Conservation (phyloP, 1,284 basidiomycete species). For the Ceratobasidium sp. region DNA sequence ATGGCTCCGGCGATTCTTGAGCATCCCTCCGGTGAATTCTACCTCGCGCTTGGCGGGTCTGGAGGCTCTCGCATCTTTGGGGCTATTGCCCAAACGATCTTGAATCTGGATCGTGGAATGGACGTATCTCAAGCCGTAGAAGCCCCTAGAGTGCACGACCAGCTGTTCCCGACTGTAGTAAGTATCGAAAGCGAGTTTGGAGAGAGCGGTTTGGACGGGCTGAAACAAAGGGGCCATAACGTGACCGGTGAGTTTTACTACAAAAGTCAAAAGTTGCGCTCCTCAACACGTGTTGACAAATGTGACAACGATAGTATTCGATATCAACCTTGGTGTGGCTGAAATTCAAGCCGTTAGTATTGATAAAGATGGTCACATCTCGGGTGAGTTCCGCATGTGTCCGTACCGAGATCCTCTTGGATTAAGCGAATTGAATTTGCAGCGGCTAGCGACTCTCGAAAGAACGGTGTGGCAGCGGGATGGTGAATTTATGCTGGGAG, state of each 20-base stretch:
- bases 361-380: slow-evolving; percentile 67
- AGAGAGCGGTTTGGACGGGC: slow-evolving; percentile 66
- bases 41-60: slow-evolving; percentile 83
- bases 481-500: slow-evolving; percentile 66
- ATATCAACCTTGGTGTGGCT: slow-evolving; percentile 73
- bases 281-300: slow-evolving; percentile 24
- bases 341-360: slow-evolving; percentile 80
- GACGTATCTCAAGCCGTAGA: slow-evolving; percentile 88
- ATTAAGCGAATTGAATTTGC: slow-evolving; percentile 29
- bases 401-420: no score
- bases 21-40: slow-evolving; percentile 76
- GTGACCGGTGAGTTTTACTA: slow-evolving; percentile 67
- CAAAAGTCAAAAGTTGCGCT: slow-evolving; percentile 6
- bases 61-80: slow-evolving; percentile 91
- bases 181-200: slow-evolving; percentile 78
- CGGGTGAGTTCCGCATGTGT: slow-evolving; percentile 64
- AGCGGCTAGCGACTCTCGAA: slow-evolving; percentile 88
- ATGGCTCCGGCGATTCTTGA: slow-evolving; percentile 87
- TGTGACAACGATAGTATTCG: slow-evolving; percentile 56
- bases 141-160: slow-evolving; percentile 90
- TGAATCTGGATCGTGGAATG: slow-evolving; percentile 87
- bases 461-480: slow-evolving; percentile 85
- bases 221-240: slow-evolving; percentile 78
- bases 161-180: slow-evolving; percentile 79
- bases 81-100: slow-evolving; percentile 82